These are phyloP conservation scores for Mortierella antarctica DNA, from an alignment of 192 early-diverging fungal genomes.

Conservation along the genomic window DNA sequence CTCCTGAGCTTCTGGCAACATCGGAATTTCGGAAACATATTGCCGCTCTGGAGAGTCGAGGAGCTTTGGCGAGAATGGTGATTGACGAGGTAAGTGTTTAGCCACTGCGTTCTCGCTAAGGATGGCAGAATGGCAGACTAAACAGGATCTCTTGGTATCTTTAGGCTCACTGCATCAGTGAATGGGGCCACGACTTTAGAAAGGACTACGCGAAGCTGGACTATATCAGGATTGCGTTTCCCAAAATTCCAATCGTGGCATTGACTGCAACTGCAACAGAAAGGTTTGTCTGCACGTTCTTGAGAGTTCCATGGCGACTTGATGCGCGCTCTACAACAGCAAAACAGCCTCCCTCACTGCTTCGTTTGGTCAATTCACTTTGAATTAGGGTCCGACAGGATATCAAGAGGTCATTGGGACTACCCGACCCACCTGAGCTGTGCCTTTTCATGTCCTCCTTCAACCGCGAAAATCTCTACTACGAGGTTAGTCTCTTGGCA, in stretches of 20 bases:
- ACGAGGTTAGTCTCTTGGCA: constrained; percentile 14
- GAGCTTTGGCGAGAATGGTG: constrained; percentile 83
- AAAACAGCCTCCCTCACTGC: too few relatives aligned
- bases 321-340: too few relatives aligned
- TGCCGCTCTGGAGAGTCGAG: constrained; percentile 62
- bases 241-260: constrained; percentile 87
- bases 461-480: constrained; percentile 39
- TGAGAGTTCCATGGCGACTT: too few relatives aligned
- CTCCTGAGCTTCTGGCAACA: constrained; percentile 83
- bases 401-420: constrained; percentile 19
- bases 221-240: constrained; percentile 68
- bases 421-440: constrained; percentile 25
- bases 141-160: background rate
- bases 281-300: constrained; percentile 41
- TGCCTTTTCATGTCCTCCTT: constrained; percentile 28
- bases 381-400: constrained; percentile 27
- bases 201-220: constrained; percentile 66
- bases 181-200: constrained; percentile 98
- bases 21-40: constrained; percentile 69
- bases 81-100: constrained; percentile 72
- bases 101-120: background rate
- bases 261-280: constrained; percentile 94
- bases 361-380: background rate
- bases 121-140: background rate
- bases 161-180: constrained; percentile 92